A percentile compares a stretch with the other conserved stretches of the same genome.
phyloP scores from a whole-genome alignment of 148 eudicot genomes.

The Persicaria maculosa region DNA sequence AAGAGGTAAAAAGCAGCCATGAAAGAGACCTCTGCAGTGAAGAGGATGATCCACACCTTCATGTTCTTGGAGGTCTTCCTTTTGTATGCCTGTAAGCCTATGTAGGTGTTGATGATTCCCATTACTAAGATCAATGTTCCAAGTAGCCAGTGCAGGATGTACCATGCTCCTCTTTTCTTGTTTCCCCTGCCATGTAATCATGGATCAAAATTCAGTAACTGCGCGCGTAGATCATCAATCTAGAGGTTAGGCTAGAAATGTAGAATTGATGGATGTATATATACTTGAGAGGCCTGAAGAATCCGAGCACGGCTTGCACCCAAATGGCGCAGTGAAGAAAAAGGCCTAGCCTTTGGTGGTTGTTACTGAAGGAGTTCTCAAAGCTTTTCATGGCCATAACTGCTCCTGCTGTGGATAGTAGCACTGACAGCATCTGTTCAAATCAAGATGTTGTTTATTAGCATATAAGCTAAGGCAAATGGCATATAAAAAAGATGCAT shows the following conservation, averaged over 20 bases:
- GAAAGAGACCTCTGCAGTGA: conserved; percentile 48
- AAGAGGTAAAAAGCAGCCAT: conserved; percentile 60
- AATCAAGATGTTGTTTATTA: too few relatives aligned
- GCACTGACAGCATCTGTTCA: conserved; percentile 43
- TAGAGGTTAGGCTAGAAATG: too few relatives aligned
- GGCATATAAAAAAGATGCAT: background rate
- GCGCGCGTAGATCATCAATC: too few relatives aligned
- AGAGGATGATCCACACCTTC: conserved; percentile 42
- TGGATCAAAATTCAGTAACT: too few relatives aligned
- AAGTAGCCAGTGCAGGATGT: conserved; percentile 59
- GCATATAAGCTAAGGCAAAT: background rate
- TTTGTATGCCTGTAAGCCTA: conserved; percentile 66
- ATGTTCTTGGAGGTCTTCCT: conserved; percentile 42
- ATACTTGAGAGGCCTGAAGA: conserved; percentile 63
- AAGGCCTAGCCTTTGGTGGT: conserved; percentile 71
- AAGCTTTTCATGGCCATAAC: conserved; percentile 57
- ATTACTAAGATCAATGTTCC: conserved; percentile 53
- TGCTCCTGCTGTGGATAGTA: conserved; percentile 64
- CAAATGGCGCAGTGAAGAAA: conserved; percentile 69
- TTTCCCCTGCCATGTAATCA: conserved; percentile 37
- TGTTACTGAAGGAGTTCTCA: conserved; percentile 71
- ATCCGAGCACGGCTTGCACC: conserved; percentile 57
- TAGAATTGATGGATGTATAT: background rate
- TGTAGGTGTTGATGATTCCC: conserved; percentile 66
- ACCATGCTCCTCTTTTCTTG: conserved; percentile 54